These are phyloP conservation scores for Leccinum pallidistipes DNA, from an alignment of 1,284 basidiomycete species.

Conservation along the genomic window DNA sequence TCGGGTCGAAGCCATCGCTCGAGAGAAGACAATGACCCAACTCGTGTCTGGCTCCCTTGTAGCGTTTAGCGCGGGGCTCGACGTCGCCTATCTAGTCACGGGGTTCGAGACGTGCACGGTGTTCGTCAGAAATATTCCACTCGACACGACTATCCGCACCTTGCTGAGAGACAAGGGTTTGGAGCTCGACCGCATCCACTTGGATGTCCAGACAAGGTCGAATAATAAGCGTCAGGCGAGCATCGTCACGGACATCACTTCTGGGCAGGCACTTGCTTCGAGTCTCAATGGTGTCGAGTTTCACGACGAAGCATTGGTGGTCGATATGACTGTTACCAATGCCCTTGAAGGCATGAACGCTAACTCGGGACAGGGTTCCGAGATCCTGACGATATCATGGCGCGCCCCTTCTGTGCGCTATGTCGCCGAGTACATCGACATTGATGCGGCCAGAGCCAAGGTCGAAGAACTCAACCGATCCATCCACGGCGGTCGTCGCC, in stretches of 20 bases:
- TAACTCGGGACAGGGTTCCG: slow-evolving; percentile 26
- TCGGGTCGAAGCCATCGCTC: slow-evolving; percentile 3
- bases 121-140: slow-evolving; percentile 44
- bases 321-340: slow-evolving; percentile 40
- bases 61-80: slow-evolving; percentile 48
- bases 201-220: slow-evolving; percentile 30
- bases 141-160: slow-evolving; percentile 36
- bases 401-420: slow-evolving; percentile 39
- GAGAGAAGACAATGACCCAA: slow-evolving; percentile 38
- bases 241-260: slow-evolving; percentile 39
- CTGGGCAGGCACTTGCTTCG: slow-evolving; percentile 38
- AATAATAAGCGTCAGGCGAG: slow-evolving; percentile 33
- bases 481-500: slow-evolving; percentile 38
- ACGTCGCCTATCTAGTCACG: slow-evolving; percentile 40
- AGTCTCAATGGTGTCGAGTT: slow-evolving; percentile 47
- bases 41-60: slow-evolving; percentile 49
- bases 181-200: slow-evolving; percentile 33
- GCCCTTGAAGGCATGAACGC: slow-evolving; percentile 42
- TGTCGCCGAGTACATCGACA: slow-evolving; percentile 38
- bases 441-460: slow-evolving; percentile 19
- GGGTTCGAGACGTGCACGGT: slow-evolving; percentile 48
- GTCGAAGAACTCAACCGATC: slow-evolving; percentile 36
- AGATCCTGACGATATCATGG: slow-evolving; percentile 47
- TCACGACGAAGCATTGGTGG: slow-evolving; percentile 37
- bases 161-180: slow-evolving; percentile 43